These are phyloP conservation scores for Syzygium jambos DNA, from an alignment of 345 rosid genomes.

Conservation along the genomic window DNA sequence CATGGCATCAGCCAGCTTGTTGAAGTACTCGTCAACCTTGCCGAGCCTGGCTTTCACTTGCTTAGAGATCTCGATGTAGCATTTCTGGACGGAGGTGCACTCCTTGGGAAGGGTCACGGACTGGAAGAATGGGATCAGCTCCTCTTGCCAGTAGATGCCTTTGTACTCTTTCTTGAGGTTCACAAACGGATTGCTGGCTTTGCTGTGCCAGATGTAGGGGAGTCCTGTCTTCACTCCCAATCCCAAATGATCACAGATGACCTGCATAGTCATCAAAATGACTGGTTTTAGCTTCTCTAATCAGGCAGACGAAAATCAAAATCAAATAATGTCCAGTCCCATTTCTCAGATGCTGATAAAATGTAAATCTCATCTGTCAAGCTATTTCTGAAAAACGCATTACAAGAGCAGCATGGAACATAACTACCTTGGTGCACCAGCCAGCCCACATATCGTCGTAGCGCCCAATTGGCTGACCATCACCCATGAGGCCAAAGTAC, in stretches of 20 bases:
- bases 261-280: slow-evolving; percentile 7
- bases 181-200: slow-evolving; percentile 44
- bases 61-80: slow-evolving; percentile 35
- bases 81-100: slow-evolving; percentile 37
- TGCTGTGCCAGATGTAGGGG: slow-evolving; percentile 46
- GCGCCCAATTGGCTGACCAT: slow-evolving; percentile 47
- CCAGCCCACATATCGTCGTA: slow-evolving; percentile 51
- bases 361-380: background rate
- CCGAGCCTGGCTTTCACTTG: slow-evolving; percentile 33
- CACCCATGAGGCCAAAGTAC: slow-evolving; percentile 50
- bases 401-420: background rate
- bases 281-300: background rate
- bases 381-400: background rate
- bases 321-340: background rate
- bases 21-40: slow-evolving; percentile 31
- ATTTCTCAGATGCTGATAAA: background rate
- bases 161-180: slow-evolving; percentile 41
- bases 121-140: slow-evolving; percentile 44
- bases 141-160: slow-evolving; percentile 46
- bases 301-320: background rate
- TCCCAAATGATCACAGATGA: slow-evolving; percentile 37
- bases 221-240: slow-evolving; percentile 38
- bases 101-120: slow-evolving; percentile 30
- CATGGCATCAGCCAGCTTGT: slow-evolving; percentile 40
- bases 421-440: slow-evolving; percentile 39